These are phyloP conservation scores for Abelmoschus esculentus DNA, from an alignment of 345 rosid genomes.

Conservation along the genomic window DNA sequence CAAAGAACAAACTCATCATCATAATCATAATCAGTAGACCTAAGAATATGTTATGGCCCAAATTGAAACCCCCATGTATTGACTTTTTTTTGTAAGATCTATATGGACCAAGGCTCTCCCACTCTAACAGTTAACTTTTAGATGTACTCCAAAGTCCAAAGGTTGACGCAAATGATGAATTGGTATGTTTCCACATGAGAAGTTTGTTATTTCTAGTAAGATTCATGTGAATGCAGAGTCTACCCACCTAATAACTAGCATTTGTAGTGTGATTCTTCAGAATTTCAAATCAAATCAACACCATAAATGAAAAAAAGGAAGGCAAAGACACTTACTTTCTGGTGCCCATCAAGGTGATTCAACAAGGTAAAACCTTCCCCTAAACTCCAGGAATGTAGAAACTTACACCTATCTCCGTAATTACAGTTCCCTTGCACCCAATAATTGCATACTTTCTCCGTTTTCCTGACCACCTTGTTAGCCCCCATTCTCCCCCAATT, in stretches of 20 bases:
- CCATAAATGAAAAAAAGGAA: background rate
- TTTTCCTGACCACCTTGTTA: constrained; percentile 42
- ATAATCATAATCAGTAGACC: background rate
- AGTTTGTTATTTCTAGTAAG: too few species aligned
- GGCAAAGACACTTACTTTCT: constrained; percentile 36
- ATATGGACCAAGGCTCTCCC: background rate
- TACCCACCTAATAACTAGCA: background rate
- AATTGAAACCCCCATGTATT: background rate
- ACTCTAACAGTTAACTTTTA: too few species aligned
- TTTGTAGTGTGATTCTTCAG: background rate
- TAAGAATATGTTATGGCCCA: background rate
- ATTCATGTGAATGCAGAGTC: background rate
- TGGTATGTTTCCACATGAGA: too few species aligned
- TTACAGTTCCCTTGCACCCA: constrained; percentile 86
- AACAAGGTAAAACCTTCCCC: constrained; percentile 64
- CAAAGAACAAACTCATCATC: constrained; percentile 6
- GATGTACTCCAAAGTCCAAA: too few species aligned
- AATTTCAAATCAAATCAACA: background rate
- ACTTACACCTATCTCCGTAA: constrained; percentile 74
- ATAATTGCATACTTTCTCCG: constrained; percentile 66
- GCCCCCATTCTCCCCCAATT: constrained; percentile 35
- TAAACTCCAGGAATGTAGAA: constrained; percentile 77
- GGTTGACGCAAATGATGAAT: too few species aligned
- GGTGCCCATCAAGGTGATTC: constrained; percentile 89
- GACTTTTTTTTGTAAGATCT: background rate